A percentile compares a stretch with the other conserved stretches of the same genome.
phyloP scores from a whole-genome alignment of 495 filamentous ascomycete genomes.

The Penicillium canescens region DNA sequence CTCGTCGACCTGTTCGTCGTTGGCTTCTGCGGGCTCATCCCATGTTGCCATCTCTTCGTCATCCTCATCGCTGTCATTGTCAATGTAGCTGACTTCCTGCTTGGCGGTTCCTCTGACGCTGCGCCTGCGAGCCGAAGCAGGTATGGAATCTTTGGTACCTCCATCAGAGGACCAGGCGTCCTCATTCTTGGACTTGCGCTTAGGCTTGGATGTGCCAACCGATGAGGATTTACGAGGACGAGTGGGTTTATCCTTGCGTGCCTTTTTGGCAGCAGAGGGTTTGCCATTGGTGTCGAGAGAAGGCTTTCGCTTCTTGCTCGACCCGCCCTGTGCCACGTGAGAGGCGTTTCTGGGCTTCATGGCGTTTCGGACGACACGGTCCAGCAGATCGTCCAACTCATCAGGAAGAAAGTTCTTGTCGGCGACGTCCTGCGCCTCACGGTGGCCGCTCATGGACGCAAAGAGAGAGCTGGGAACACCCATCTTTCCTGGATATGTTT shows the following conservation, averaged over 20 bases:
- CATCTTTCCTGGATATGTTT: constrained; percentile 79
- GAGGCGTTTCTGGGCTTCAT: constrained; percentile 42
- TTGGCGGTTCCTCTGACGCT: constrained; percentile 37
- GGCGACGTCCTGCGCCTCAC: constrained; percentile 78
- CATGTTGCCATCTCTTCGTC: constrained; percentile 53
- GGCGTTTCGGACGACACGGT: constrained; percentile 57
- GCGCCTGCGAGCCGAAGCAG: constrained; percentile 37
- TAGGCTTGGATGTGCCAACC: constrained; percentile 38
- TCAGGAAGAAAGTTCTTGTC: constrained; percentile 81
- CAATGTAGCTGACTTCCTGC: constrained; percentile 51
- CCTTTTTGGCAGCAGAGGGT: constrained; percentile 42
- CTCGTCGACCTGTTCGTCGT: constrained; percentile 25
- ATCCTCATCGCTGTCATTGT: constrained; percentile 54
- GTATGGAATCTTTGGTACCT: constrained; percentile 20
- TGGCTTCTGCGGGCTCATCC: constrained; percentile 34
- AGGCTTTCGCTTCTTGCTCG: constrained; percentile 50
- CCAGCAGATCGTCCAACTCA: constrained; percentile 74
- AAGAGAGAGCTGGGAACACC: constrained; percentile 79
- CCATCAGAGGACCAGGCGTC: constrained; percentile 47
- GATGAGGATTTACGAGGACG: constrained; percentile 42
- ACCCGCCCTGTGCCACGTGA: constrained; percentile 19
- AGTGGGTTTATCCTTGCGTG: constrained; percentile 34
- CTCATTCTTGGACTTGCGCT: constrained; percentile 34
- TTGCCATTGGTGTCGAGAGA: constrained; percentile 31
- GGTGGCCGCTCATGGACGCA: constrained; percentile 68